Percentiles rank a stretch among this genome's conserved stretches.
phyloP scores from a whole-genome alignment of 2,329 filamentous ascomycete genomes.

The Pyrenophora seminiperda region DNA sequence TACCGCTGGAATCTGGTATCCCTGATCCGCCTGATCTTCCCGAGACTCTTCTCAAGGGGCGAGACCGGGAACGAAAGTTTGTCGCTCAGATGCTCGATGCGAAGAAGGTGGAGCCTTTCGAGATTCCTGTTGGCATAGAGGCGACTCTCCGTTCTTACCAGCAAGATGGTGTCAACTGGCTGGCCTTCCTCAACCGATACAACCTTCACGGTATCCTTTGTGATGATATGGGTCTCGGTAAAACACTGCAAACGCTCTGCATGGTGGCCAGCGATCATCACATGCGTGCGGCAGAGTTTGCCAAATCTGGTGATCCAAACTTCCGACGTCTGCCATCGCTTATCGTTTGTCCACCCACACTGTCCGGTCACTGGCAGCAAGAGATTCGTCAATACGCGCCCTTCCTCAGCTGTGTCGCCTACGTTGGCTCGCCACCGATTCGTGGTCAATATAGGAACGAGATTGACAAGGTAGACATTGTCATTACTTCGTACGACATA shows the following conservation, averaged over 20 bases:
- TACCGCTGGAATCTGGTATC: constrained; percentile 95
- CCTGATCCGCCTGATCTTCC: constrained; percentile 94
- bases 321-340: constrained; percentile 81
- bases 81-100: constrained; percentile 95
- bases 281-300: constrained; percentile 86
- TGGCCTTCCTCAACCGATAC: constrained; percentile 96
- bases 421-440: constrained; percentile 86
- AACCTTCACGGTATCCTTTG: constrained; percentile 98
- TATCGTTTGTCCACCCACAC: constrained; percentile 92
- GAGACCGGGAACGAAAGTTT: constrained; percentile 93
- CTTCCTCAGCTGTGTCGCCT: constrained; percentile 86
- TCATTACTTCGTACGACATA: constrained; percentile 97
- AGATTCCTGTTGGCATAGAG: constrained; percentile 95
- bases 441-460: constrained; percentile 71
- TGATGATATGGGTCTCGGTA: constrained; percentile 98
- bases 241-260: constrained; percentile 95
- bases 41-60: constrained; percentile 81
- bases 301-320: constrained; percentile 78
- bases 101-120: constrained; percentile 93
- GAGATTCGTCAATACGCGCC: constrained; percentile 95
- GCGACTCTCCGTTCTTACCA: constrained; percentile 96
- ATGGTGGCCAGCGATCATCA: constrained; percentile 99
- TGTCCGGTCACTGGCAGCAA: constrained; percentile 98
- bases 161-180: constrained; percentile 98
- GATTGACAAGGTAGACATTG: constrained; percentile 81